A percentile compares a stretch with the other conserved stretches of the same genome.
These are phyloP conservation scores for Globisporangium splendens DNA, from an alignment of 352 stramenopile genomes.

Conservation along the genomic window DNA sequence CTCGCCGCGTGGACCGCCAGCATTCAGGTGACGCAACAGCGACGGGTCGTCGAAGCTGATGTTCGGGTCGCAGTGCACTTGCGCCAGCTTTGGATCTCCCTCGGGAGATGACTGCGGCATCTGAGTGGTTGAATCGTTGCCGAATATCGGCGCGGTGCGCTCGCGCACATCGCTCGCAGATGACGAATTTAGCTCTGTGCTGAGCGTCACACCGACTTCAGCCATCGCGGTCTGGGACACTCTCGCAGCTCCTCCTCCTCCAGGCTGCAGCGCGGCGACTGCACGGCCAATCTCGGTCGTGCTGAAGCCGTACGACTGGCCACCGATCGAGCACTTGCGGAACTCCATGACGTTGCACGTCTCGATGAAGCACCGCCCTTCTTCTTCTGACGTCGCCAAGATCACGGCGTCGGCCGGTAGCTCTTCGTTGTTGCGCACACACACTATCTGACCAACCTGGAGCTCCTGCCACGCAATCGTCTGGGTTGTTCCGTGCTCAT, in stretches of 20 bases:
- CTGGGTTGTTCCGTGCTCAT: slow-evolving; percentile 33
- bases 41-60: slow-evolving; percentile 60
- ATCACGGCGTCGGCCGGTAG: slow-evolving; percentile 89
- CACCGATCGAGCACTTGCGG: slow-evolving; percentile 87
- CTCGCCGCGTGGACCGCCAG: slow-evolving; percentile 29
- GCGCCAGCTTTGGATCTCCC: slow-evolving; percentile 24
- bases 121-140: background rate
- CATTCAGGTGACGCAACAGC: slow-evolving; percentile 30
- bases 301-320: slow-evolving; percentile 76
- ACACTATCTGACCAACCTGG: slow-evolving; percentile 74
- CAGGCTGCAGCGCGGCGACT: slow-evolving; percentile 51
- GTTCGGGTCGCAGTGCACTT: slow-evolving; percentile 45
- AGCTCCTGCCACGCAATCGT: slow-evolving; percentile 65
- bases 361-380: slow-evolving; percentile 81
- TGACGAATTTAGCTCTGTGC: background rate
- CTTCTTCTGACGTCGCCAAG: slow-evolving; percentile 62
- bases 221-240: background rate
- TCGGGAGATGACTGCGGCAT: background rate
- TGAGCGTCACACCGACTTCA: slow-evolving; percentile 3
- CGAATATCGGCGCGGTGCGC: background rate
- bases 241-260: background rate
- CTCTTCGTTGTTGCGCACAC: slow-evolving; percentile 78
- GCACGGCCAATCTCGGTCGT: slow-evolving; percentile 93
- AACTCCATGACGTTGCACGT: slow-evolving; percentile 98
- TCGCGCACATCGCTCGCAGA: background rate